Conservation (phyloP, 2,329 filamentous ascomycete species). For the Aspergillus melleus region DNA sequence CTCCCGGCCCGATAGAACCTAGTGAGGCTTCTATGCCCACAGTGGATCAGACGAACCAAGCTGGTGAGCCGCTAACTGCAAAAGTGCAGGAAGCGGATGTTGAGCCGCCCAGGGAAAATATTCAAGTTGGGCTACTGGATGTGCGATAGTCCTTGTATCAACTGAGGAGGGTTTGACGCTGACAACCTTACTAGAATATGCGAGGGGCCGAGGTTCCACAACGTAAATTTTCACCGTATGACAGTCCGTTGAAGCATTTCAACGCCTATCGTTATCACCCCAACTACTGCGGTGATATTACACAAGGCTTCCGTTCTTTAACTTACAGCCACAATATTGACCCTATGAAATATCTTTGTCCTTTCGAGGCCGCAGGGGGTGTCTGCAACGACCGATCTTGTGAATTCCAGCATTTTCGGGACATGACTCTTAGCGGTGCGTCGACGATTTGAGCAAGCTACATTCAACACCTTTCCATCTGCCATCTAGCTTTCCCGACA, state of each 20-base stretch:
- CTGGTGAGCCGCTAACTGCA: constrained; percentile 34
- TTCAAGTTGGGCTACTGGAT: constrained; percentile 31
- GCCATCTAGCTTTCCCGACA: constrained; percentile 12
- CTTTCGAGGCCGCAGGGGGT: constrained; percentile 68
- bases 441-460: constrained; percentile 41
- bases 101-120: constrained; percentile 20
- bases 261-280: constrained; percentile 90
- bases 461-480: constrained; percentile 23
- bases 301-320: constrained; percentile 79
- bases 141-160: constrained; percentile 29
- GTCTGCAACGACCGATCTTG: constrained; percentile 75
- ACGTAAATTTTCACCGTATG: constrained; percentile 64
- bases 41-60: constrained; percentile 18
- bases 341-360: constrained; percentile 70
- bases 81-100: constrained; percentile 28
- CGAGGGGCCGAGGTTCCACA: constrained; percentile 16
- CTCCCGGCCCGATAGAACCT: constrained; percentile 32
- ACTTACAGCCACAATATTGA: constrained; percentile 94
- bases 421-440: constrained; percentile 74
- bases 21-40: constrained; percentile 22
- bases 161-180: constrained; percentile 23
- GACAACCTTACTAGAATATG: constrained; percentile 29
- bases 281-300: constrained; percentile 66
- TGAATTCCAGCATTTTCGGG: constrained; percentile 75
- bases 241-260: constrained; percentile 79